These are phyloP conservation scores for Boletus tylopilopsis DNA, from an alignment of 768 basidiomycete genomes.

Conservation along the genomic window DNA sequence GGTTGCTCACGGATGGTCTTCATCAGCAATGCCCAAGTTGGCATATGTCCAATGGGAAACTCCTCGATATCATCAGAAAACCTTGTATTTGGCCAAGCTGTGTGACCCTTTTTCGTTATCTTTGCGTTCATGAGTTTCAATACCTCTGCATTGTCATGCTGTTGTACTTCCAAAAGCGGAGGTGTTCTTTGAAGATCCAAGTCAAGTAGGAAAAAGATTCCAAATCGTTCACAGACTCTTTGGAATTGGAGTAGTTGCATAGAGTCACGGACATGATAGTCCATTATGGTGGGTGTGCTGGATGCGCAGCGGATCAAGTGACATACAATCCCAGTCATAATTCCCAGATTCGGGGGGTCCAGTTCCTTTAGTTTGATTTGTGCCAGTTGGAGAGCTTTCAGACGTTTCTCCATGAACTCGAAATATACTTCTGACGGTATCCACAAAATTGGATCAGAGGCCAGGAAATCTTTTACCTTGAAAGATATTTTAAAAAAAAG, in stretches of 20 bases:
- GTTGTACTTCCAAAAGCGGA: too few relatives aligned
- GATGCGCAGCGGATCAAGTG: constrained; percentile 4
- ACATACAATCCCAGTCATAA: constrained; percentile 2
- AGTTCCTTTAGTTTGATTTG: neutral
- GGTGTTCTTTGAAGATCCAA: neutral
- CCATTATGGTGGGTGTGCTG: neutral
- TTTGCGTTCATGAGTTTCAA: neutral
- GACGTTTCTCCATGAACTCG: neutral
- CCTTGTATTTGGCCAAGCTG: neutral
- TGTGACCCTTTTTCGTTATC: neutral
- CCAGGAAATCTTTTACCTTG: constrained; percentile 5
- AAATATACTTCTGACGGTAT: constrained; percentile 5
- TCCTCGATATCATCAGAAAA: neutral
- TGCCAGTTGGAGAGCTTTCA: neutral
- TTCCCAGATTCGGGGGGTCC: constrained; percentile 10
- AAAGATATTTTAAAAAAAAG: neutral
- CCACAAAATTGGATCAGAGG: neutral
- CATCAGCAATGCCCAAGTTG: neutral
- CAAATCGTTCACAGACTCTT: neutral
- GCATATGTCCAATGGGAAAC: neutral
- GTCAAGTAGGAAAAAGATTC: neutral
- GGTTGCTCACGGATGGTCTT: neutral
- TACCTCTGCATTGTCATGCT: too few relatives aligned
- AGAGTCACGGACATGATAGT: constrained; percentile 4
- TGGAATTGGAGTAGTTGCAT: neutral